Conservation (phyloP, 805 yeast genomes). For the Yamadazyma paraphyllophila region DNA sequence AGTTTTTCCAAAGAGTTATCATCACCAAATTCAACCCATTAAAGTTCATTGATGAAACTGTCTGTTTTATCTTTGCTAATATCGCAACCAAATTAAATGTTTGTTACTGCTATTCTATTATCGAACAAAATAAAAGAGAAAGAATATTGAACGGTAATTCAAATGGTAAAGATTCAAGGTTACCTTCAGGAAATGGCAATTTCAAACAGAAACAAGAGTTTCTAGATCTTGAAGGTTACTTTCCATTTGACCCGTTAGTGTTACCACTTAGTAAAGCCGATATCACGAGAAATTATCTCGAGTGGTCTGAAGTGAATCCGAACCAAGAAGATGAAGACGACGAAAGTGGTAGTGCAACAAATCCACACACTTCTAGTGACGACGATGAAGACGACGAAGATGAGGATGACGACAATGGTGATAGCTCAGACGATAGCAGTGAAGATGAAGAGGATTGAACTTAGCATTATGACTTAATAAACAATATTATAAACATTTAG, state of each 20-base stretch:
- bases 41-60: slow-evolving; percentile 90
- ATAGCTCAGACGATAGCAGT: slow-evolving; percentile 14
- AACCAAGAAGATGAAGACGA: slow-evolving; percentile 64
- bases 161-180: neutral
- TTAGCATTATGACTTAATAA: neutral
- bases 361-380: slow-evolving; percentile 19
- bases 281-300: slow-evolving; percentile 56
- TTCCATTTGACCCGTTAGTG: slow-evolving; percentile 92
- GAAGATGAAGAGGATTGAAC: slow-evolving; percentile 2
- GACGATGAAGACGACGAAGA: slow-evolving; percentile 15
- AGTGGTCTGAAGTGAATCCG: slow-evolving; percentile 62
- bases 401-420: slow-evolving; percentile 13
- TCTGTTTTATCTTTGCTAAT: slow-evolving; percentile 89
- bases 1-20: slow-evolving; percentile 81
- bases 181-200: slow-evolving; percentile 35
- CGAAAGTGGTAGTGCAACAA: slow-evolving; percentile 30
- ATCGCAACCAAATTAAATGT: slow-evolving; percentile 86
- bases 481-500: slow-evolving; percentile 2
- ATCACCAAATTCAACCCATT: slow-evolving; percentile 90
- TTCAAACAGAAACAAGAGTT: slow-evolving; percentile 73
- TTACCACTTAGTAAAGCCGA: slow-evolving; percentile 58
- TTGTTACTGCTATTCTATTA: slow-evolving; percentile 89
- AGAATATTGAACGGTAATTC: slow-evolving; percentile 44
- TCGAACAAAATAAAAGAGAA: slow-evolving; percentile 83
- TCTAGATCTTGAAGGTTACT: slow-evolving; percentile 87